Evolutionary conservation across 257 asterid genomes (phyloP), one percentile per base, ranked within the genome.

Genomic region (Scutellaria minor): DNA sequence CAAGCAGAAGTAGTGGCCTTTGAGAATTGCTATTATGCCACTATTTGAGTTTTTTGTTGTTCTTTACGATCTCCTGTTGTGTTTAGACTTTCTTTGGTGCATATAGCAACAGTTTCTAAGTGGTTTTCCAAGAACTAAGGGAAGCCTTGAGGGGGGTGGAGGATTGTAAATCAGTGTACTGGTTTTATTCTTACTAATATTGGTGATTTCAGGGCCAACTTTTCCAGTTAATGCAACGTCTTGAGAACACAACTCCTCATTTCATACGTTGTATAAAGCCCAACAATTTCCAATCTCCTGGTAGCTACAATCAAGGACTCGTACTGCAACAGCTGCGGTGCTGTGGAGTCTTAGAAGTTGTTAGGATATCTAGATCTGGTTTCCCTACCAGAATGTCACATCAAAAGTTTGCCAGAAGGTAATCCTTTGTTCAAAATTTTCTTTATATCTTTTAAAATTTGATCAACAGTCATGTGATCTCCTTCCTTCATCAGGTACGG

Each of bases 191-290:
- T 67, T 79, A 51, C 45, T 50, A 5, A 60, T 54, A 3, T 15
- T 72, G 41, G 68, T 70, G 74, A 68, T 77, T 37, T 57, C 84
- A 94, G 99, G 83, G 96, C 60, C 98, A 95, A 85, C 69, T 95
- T 55, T 92, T 90, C 83, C 95, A 88, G 83, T 74, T 95, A 81
- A 92, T 95, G 99, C 96, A 92, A 82, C 94, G 96, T 22, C 90
- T 95, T 56, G 97, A 84, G 87, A 92, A 73, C 75, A 95, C 99
- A 5, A 92, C 97, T 15, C 95, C 99, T 20, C 99, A 95, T 89
- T 95, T 95, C 80, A 85, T 95, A 75, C 99, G 99, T 64, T 95
- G 99, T 80, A 84, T 95, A 81, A 95, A 95, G 89, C 96, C 99
- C 76, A 95, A 92, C 80, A 87, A 89, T 80, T 73, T 77, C 68